phyloP scores from a whole-genome alignment of 305 asterid genomes.

The Solanum hybrid region DNA sequence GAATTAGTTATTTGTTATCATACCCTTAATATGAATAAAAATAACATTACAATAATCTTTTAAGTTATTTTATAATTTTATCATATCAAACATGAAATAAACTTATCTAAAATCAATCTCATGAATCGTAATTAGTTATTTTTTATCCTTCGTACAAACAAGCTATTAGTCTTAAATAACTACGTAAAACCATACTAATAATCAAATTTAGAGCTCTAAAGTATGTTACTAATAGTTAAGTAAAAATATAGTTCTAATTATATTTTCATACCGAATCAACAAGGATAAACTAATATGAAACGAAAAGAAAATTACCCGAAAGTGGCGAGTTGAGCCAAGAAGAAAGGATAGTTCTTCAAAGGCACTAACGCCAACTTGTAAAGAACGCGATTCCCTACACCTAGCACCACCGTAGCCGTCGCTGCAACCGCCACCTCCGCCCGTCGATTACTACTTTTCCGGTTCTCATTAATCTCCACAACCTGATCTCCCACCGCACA shows the following conservation, averaged over 20 bases:
- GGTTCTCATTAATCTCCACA: conserved; percentile 21
- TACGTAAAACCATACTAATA: neutral
- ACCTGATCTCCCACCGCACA: conserved; percentile 26
- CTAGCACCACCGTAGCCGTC: conserved; percentile 73
- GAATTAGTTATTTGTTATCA: neutral
- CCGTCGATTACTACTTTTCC: conserved; percentile 33
- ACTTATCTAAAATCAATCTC: neutral
- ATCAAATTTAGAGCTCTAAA: neutral
- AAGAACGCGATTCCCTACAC: conserved; percentile 89
- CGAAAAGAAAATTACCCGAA: conserved; percentile 46
- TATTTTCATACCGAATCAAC: neutral
- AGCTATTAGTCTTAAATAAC: neutral
- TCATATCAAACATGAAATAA: neutral
- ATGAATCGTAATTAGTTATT: neutral
- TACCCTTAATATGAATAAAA: neutral
- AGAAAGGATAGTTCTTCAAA: conserved; percentile 77
- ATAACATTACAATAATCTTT: too few species aligned
- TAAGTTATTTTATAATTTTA: neutral
- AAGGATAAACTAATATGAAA: neutral
- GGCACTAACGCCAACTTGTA: conserved; percentile 93
- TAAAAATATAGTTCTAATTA: neutral
- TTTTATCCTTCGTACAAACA: neutral
- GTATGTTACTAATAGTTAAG: neutral
- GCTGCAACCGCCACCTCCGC: conserved; percentile 62
- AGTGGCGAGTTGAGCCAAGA: conserved; percentile 92